A percentile compares a stretch with the other conserved stretches of the same genome.
These are phyloP conservation scores for Arthrobotrys musiformis DNA, from an alignment of 2,329 filamentous ascomycete species.

Conservation along the genomic window DNA sequence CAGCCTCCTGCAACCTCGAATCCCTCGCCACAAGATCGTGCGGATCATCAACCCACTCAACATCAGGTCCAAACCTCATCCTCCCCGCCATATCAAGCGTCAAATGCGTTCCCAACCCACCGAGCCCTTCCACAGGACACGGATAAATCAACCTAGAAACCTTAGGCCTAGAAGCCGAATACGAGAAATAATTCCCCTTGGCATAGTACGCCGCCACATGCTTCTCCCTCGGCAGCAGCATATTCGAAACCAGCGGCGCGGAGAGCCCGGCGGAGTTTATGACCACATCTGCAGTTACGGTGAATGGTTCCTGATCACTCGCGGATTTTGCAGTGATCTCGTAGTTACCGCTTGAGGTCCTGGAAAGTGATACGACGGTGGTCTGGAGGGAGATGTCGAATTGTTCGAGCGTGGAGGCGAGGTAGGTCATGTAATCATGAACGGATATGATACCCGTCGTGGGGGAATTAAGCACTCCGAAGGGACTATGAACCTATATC, in stretches of 20 bases:
- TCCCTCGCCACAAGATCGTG: slow-evolving; percentile 75
- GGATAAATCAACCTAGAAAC: slow-evolving; percentile 86
- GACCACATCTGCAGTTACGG: slow-evolving; percentile 76
- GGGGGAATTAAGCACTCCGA: slow-evolving; percentile 82
- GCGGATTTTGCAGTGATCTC: slow-evolving; percentile 66
- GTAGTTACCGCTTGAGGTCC: slow-evolving; percentile 71
- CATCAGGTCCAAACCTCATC: slow-evolving; percentile 91
- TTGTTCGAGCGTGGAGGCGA: slow-evolving; percentile 81
- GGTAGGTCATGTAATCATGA: slow-evolving; percentile 82
- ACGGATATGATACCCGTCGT: slow-evolving; percentile 91
- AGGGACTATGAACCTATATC: slow-evolving; percentile 35
- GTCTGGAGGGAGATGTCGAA: slow-evolving; percentile 71
- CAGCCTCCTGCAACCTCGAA: slow-evolving; percentile 72
- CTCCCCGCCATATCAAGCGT: slow-evolving; percentile 88
- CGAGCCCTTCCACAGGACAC: slow-evolving; percentile 81
- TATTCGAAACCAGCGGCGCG: slow-evolving; percentile 81
- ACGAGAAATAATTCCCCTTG: slow-evolving; percentile 96
- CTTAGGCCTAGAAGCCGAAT: slow-evolving; percentile 72
- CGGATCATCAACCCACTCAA: slow-evolving; percentile 85
- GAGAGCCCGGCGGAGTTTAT: slow-evolving; percentile 87
- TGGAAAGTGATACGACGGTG: slow-evolving; percentile 71
- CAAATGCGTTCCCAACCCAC: slow-evolving; percentile 89
- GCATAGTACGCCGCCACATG: slow-evolving; percentile 78
- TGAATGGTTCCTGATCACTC: slow-evolving; percentile 58
- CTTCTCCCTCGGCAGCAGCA: slow-evolving; percentile 73